Evolutionary conservation across 1,139 yeast species (phyloP).

Genomic region (Blastobotrys illinoisensis): DNA sequence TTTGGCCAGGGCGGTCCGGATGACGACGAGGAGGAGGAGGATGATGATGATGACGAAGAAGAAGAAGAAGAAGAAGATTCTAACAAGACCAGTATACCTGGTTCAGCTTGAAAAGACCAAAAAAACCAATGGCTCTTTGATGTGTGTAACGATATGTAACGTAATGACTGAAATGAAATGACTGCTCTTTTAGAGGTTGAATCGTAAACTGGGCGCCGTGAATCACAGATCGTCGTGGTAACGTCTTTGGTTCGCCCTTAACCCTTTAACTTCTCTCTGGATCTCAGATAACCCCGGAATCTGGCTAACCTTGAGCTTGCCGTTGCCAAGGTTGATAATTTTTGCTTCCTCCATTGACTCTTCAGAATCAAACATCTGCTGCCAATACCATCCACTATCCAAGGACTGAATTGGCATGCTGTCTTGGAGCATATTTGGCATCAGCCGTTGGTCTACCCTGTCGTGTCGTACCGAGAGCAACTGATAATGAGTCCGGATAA

Average conservation of each 20-base stretch:
- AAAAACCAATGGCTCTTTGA: neutral
- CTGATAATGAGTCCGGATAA: slow-evolving; percentile 78
- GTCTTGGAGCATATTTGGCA: slow-evolving; percentile 78
- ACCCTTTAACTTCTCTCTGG: slow-evolving; percentile 46
- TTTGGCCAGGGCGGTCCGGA: slow-evolving; percentile 24
- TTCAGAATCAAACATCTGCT: slow-evolving; percentile 89
- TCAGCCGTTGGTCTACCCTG: slow-evolving; percentile 86
- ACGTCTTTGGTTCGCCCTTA: slow-evolving; percentile 12
- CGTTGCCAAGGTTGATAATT: slow-evolving; percentile 78
- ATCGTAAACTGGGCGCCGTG: neutral
- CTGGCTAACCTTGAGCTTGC: slow-evolving; percentile 70
- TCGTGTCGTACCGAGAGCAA: slow-evolving; percentile 68
- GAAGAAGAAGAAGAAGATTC: neutral
- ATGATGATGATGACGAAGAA: slow-evolving; percentile 10
- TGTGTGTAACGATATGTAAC: neutral
- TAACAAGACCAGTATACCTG: neutral
- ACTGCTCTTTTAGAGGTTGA: neutral
- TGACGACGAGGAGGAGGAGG: slow-evolving; percentile 10
- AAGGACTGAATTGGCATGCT: slow-evolving; percentile 62
- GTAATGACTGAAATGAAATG: neutral
- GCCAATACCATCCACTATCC: slow-evolving; percentile 86
- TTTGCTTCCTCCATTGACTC: slow-evolving; percentile 55
- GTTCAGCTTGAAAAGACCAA: neutral
- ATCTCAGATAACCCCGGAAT: slow-evolving; percentile 72
- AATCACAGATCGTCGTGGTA: neutral